Evolutionary conservation across 2,329 filamentous ascomycete genomes (phyloP).

Genomic region (Sporothrix euskadiensis): DNA sequence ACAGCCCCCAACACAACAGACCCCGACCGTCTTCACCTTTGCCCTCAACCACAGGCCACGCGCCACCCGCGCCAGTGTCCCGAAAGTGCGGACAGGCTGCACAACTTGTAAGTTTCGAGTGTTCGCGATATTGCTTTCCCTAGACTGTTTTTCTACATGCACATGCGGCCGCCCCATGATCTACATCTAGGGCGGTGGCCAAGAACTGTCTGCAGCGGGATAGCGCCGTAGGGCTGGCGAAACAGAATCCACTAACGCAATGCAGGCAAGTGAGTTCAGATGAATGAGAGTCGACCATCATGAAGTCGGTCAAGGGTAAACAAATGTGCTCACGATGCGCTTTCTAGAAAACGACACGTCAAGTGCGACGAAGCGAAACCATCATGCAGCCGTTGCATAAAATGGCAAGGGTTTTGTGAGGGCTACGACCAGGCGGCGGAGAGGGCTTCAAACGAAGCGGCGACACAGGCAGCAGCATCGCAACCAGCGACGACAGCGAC

Average conservation of each 20-base stretch:
- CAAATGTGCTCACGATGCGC: background rate
- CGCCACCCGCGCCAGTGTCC: constrained; percentile 38
- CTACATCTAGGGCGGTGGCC: background rate
- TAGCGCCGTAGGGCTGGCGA: background rate
- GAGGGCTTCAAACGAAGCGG: background rate
- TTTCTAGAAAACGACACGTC: constrained; percentile 34
- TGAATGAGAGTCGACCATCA: no score
- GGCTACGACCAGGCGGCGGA: constrained; percentile 34
- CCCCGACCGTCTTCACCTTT: constrained; percentile 37
- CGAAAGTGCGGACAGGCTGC: constrained; percentile 36
- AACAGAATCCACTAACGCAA: constrained; percentile 6
- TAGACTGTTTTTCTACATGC: background rate
- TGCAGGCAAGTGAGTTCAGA: constrained; percentile 29
- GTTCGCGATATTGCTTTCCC: background rate
- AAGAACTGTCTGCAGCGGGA: background rate
- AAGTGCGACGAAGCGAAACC: constrained; percentile 39
- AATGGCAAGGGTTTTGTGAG: constrained; percentile 38
- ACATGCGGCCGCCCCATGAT: background rate
- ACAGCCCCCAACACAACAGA: background rate
- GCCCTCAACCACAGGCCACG: constrained; percentile 38
- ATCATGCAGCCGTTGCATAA: constrained; percentile 38
- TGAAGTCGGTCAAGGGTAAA: background rate
- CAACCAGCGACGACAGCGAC: background rate
- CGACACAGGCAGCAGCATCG: background rate
- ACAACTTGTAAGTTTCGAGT: constrained; percentile 35